A percentile compares a stretch with the other conserved stretches of the same genome.
These are phyloP conservation scores for Sphagnum magellanicum DNA, from an alignment of 228 moss, liverwort and hornwort genomes.

Conservation along the genomic window DNA sequence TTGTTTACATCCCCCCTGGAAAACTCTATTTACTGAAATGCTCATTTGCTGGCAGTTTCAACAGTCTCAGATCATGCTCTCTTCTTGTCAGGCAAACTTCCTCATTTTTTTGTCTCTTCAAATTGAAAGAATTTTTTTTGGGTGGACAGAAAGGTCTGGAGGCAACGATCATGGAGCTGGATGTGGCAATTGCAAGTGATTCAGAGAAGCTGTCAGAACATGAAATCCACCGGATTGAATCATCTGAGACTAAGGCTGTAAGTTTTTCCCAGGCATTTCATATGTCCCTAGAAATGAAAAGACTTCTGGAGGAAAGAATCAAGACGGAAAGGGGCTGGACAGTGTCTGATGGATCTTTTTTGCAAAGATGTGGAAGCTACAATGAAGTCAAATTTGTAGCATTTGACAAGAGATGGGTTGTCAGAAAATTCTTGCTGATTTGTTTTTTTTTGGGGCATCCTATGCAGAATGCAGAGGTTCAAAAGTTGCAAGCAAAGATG, in stretches of 20 bases:
- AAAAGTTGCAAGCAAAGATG: constrained; percentile 19
- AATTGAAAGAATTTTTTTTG: neutral
- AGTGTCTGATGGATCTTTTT: too few species aligned
- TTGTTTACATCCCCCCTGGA: neutral
- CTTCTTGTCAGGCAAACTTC: too few species aligned
- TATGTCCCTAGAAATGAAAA: too few species aligned
- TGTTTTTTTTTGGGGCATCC: constrained; percentile 5
- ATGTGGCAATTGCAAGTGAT: constrained; percentile 43
- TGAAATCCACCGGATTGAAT: constrained; percentile 62
- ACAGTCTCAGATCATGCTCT: too few species aligned
- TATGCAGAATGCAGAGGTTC: constrained; percentile 35
- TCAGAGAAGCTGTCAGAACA: constrained; percentile 41
- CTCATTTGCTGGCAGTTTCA: neutral
- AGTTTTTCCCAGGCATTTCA: constrained; percentile 11
- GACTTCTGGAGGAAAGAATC: too few species aligned
- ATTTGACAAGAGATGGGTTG: too few species aligned
- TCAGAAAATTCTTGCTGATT: too few species aligned
- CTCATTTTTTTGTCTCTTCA: neutral
- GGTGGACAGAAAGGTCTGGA: constrained; percentile 21
- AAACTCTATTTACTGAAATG: neutral
- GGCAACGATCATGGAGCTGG: constrained; percentile 31
- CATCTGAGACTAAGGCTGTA: constrained; percentile 60
- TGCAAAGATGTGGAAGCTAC: too few species aligned
- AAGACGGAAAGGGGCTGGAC: too few species aligned
- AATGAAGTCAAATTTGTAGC: too few species aligned